Percentiles rank a stretch among this genome's conserved stretches.
phyloP scores from a whole-genome alignment of 306 rosid species.

The Senna siamea region DNA sequence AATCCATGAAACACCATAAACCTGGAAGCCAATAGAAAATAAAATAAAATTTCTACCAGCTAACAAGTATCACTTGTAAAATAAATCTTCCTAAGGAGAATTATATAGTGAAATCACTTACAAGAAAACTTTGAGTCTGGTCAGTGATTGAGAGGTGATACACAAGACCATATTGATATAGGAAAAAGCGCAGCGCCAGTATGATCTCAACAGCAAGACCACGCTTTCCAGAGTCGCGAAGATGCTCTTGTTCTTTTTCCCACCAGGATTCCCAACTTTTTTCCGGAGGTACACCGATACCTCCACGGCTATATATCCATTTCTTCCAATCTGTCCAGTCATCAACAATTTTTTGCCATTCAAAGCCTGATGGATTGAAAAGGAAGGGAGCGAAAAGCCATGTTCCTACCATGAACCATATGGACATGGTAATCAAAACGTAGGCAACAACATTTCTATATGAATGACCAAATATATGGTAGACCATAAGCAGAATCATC shows the following conservation, averaged over 20 bases:
- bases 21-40: conserved; percentile 54
- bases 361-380: conserved; percentile 96
- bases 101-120: conserved; percentile 36
- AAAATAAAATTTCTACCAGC: conserved; percentile 37
- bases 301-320: conserved; percentile 92
- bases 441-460: conserved; percentile 66
- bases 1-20: conserved; percentile 85
- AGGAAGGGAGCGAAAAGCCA: conserved; percentile 99
- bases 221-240: conserved; percentile 67
- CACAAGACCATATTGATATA: conserved; percentile 91
- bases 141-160: conserved; percentile 76
- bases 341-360: conserved; percentile 98
- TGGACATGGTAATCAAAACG: conserved; percentile 74
- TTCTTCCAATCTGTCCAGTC: conserved; percentile 97
- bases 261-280: conserved; percentile 99
- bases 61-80: conserved; percentile 19
- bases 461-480: conserved; percentile 82
- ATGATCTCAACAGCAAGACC: conserved; percentile 73
- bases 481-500: conserved; percentile 86
- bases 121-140: conserved; percentile 63
- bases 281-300: conserved; percentile 80
- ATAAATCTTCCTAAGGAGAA: conserved; percentile 6
- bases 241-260: conserved; percentile 90
- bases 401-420: conserved; percentile 95
- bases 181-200: conserved; percentile 84